Evolutionary conservation across 805 yeast species (phyloP), one percentile per base, ranked within the genome.

Genomic region (Cyberlindnera xylosilytica): DNA sequence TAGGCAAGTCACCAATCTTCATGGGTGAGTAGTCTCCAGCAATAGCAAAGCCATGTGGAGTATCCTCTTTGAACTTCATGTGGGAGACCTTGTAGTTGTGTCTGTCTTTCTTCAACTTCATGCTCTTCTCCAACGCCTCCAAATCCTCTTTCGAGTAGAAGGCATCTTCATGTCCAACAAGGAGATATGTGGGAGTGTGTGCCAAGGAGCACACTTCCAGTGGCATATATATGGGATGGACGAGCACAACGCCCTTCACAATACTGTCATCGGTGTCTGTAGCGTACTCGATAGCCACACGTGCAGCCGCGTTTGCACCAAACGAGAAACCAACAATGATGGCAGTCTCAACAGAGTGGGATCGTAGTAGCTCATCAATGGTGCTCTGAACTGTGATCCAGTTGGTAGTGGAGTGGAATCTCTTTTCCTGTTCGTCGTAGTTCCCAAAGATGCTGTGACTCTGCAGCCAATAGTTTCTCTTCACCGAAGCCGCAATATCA

Each of bases 41-140:
- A 22, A 67, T 67, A 3, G 66, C 68, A 54, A 67, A 67, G 3
- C 72, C 70, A 49, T 67, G 71, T 4, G 72, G 72, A n/a, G 65
- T 47, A 7, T 47, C 49, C 9, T 43, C 30, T 40, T 58, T 46
- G 32, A 49, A 38, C 50, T 52, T 52, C 30, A 56, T 42, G 36
- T 51, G 56, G 2, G 48, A 18, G 32, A 20, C 48, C 33, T 43
- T 48, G 27, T 31, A 55, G 24, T 40, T 34, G n/a, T 26, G 27
- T 10, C 28, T 20, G 26, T 51, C 46, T 12, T 44, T 44, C 20
- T 38, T 48, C 1, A 30, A 18, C n/a, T 34, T 33, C 8, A 54
- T 18, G 38, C 49, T 49, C 9, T 22, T 35, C 16, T 41, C 42
- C 38, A 41, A 47, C 32, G 32, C 41, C 3, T 30, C 34, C 4